phyloP scores from a whole-genome alignment of 2,329 filamentous ascomycete species.

The Fusarium tanahbumbuense region DNA sequence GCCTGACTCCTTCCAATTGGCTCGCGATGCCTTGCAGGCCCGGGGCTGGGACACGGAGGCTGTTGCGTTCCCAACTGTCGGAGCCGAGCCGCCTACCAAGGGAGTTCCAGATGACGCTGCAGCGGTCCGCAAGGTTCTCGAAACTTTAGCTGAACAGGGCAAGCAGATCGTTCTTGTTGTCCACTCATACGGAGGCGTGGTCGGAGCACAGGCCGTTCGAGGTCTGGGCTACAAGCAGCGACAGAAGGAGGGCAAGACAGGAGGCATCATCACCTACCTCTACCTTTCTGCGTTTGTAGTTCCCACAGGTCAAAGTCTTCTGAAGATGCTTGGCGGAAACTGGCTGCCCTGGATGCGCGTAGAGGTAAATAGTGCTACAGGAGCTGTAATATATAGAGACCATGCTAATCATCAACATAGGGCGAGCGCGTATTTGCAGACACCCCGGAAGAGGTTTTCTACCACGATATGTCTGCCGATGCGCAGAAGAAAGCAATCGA shows the following conservation, averaged over 20 bases:
- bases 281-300: slow-evolving; percentile 13
- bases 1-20: slow-evolving; percentile 11
- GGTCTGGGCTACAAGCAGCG: slow-evolving; percentile 18
- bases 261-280: slow-evolving; percentile 10
- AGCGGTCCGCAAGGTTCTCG: background rate
- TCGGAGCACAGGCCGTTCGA: slow-evolving; percentile 6
- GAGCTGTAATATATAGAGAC: too few relatives aligned
- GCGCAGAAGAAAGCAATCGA: background rate
- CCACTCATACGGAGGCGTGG: slow-evolving; percentile 18
- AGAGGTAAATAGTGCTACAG: background rate
- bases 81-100: slow-evolving; percentile 13
- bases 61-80: slow-evolving; percentile 20
- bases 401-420: background rate
- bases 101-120: slow-evolving; percentile 1
- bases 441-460: slow-evolving; percentile 6
- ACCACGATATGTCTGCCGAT: slow-evolving; percentile 8
- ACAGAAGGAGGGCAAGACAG: slow-evolving; percentile 5
- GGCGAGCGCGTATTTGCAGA: slow-evolving; percentile 16
- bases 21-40: background rate
- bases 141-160: background rate
- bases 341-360: slow-evolving; percentile 23
- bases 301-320: background rate
- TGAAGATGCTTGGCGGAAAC: slow-evolving; percentile 3
- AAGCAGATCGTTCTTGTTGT: slow-evolving; percentile 19
- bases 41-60: slow-evolving; percentile 12